These are phyloP conservation scores for Hymenoscyphus linearis DNA, from an alignment of 2,329 filamentous ascomycete genomes.

Conservation along the genomic window DNA sequence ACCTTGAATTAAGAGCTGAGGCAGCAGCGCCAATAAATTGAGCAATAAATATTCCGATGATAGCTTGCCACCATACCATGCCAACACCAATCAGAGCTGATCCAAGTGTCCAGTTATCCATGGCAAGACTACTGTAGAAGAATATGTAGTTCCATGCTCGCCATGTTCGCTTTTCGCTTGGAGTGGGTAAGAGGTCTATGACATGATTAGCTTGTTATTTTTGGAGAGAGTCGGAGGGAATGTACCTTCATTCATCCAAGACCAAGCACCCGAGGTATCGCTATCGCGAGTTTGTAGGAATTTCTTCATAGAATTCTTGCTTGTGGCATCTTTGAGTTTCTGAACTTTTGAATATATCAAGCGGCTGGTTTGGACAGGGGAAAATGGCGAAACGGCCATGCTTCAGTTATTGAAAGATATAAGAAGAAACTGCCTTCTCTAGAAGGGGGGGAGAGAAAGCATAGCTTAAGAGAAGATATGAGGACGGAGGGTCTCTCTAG, in stretches of 20 bases:
- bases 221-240: neutral
- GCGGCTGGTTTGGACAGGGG: no score
- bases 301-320: neutral
- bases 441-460: neutral
- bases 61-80: slow-evolving; percentile 40
- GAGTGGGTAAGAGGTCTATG: neutral
- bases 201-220: neutral
- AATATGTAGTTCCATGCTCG: slow-evolving; percentile 34
- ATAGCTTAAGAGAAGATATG: neutral
- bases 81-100: slow-evolving; percentile 38
- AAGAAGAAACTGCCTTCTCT: neutral
- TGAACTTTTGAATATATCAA: slow-evolving; percentile 23
- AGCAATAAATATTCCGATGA: slow-evolving; percentile 40
- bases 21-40: slow-evolving; percentile 39
- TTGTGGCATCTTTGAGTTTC: slow-evolving; percentile 1
- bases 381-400: neutral
- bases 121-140: slow-evolving; percentile 31
- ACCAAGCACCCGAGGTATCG: slow-evolving; percentile 2
- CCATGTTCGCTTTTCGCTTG: neutral
- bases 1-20: slow-evolving; percentile 41
- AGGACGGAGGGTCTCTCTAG: neutral
- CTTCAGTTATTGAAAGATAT: neutral
- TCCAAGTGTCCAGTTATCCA: slow-evolving; percentile 38
- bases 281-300: slow-evolving; percentile 6
- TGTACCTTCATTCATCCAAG: slow-evolving; percentile 10